Base-by-base conservation (phyloP, 441 rosid genomes). In the Bocquillonia castaneifolia region DNA sequence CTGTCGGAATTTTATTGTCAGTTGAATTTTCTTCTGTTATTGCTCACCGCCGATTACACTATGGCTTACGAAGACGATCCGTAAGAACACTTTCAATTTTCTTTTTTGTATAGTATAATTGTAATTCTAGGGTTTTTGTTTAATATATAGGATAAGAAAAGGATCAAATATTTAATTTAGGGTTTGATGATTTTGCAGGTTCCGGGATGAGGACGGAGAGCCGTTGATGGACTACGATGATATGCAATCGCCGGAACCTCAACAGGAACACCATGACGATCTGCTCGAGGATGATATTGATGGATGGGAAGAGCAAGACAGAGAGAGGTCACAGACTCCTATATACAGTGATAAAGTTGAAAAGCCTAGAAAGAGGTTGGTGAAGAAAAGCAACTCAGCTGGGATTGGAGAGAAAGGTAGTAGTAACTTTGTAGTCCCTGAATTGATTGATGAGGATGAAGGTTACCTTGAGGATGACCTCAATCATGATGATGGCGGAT, bases 181-280 rank as follows among this genome's bases (percentile, higher is more conserved):
- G n/a, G n/a, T n/a, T n/a, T n/a, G n/a, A 23, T 10, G 12, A 17
- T 20, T 45, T 78, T 54, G 36, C 78, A 93, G 99, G 72, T 84
- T 82, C 59, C 95, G 91, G 60, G 99, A 93, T 50, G 96, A 84
- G 81, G 93, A 93, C 42, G 99, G 93, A 55, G 99, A 93, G 87
- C 84, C 95, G 50, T 77, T 93, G 86, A 84, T 93, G 93, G 99
- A 93, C 78, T 91, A 72, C 72, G 97, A 91, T 45, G 93, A 88
- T 51, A 75, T 87, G n/a, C 85, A 68, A 59, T 86, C 94, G 14
- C 83, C 88, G n/a, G 88, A 74, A 67, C 91, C 73, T 10, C 79
- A 66, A 39, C 82, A 84, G 71, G 81, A n/a, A n/a, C n/a, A n/a
- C n/a, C n/a, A 84, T 67, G 80, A 82, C 51, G 63, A 82, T 73